Evolutionary conservation across 495 filamentous ascomycete genomes (phyloP).

Genomic region (Trypethelium eluteriae): DNA sequence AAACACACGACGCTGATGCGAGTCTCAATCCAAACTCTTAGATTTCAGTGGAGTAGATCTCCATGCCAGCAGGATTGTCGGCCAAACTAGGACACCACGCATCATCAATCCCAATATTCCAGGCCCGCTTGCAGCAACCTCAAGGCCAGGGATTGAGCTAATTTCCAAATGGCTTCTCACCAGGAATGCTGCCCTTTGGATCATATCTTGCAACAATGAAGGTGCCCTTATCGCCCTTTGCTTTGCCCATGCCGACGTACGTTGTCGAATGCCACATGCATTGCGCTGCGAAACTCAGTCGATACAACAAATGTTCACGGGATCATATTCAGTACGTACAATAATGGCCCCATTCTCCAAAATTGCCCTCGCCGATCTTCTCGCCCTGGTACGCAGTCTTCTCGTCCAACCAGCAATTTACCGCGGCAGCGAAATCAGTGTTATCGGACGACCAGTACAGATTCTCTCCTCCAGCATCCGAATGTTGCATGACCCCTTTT

Average conservation of each 20-base stretch:
- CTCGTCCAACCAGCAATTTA: conserved; percentile 32
- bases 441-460: conserved; percentile 29
- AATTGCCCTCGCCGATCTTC: conserved; percentile 35
- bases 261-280: conserved; percentile 39
- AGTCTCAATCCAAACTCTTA: background rate
- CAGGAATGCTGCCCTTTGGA: conserved; percentile 33
- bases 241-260: conserved; percentile 34
- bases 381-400: conserved; percentile 36
- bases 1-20: background rate
- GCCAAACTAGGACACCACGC: too few relatives aligned
- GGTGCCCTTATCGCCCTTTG: conserved; percentile 30
- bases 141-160: background rate
- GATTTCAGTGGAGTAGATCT: too few relatives aligned
- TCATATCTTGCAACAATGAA: conserved; percentile 39
- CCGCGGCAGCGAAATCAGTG: conserved; percentile 17
- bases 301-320: background rate
- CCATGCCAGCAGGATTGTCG: too few relatives aligned
- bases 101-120: too few relatives aligned
- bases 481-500: conserved; percentile 33
- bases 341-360: conserved; percentile 35
- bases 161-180: conserved; percentile 26
- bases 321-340: conserved; percentile 4
- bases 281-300: conserved; percentile 28
- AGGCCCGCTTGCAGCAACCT: too few relatives aligned
- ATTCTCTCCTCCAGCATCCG: conserved; percentile 34